Evolutionary conservation across 108 stramenopile genomes (phyloP).

Genomic region (Stephanodiscus minutulus): DNA sequence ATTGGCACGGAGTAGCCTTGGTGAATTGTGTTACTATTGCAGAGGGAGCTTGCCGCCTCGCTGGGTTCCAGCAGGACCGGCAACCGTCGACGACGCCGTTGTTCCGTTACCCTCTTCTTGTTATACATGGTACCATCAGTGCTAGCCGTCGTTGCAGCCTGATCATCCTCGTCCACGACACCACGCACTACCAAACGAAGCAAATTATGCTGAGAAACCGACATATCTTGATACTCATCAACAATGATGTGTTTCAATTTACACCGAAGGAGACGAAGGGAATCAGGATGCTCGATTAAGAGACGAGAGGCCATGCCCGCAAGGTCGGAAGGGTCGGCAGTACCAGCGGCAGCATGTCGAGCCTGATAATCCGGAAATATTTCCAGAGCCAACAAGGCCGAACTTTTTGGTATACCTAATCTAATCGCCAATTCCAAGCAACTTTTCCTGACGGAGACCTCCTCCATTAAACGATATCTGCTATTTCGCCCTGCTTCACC

Average conservation of each 20-base stretch:
- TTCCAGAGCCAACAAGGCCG: conserved; percentile 53
- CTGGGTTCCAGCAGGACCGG: conserved; percentile 41
- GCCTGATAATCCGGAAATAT: conserved; percentile 54
- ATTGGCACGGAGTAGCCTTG: conserved; percentile 48
- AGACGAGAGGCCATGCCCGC: conserved; percentile 53
- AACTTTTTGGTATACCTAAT: conserved; percentile 54
- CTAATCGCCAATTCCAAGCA: conserved; percentile 57
- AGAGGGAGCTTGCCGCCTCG: conserved; percentile 2
- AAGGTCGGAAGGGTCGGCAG: conserved; percentile 57
- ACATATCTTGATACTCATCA: conserved; percentile 68
- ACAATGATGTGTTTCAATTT: conserved; percentile 58
- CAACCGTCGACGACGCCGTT: conserved; percentile 7
- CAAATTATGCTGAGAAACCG: conserved; percentile 57
- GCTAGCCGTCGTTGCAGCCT: neutral
- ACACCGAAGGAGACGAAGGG: conserved; percentile 40
- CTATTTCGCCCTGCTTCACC: conserved; percentile 1
- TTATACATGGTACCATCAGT: neutral
- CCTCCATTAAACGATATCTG: conserved; percentile 8
- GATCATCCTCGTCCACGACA: conserved; percentile 35
- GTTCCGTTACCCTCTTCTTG: conserved; percentile 14
- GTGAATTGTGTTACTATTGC: neutral
- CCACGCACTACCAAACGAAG: conserved; percentile 52
- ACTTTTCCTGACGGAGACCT: conserved; percentile 26
- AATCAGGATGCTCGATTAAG: conserved; percentile 32
- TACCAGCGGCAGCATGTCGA: conserved; percentile 42